Base-by-base conservation (phyloP, 345 rosid species). In the Pseudoturritis turrita region DNA sequence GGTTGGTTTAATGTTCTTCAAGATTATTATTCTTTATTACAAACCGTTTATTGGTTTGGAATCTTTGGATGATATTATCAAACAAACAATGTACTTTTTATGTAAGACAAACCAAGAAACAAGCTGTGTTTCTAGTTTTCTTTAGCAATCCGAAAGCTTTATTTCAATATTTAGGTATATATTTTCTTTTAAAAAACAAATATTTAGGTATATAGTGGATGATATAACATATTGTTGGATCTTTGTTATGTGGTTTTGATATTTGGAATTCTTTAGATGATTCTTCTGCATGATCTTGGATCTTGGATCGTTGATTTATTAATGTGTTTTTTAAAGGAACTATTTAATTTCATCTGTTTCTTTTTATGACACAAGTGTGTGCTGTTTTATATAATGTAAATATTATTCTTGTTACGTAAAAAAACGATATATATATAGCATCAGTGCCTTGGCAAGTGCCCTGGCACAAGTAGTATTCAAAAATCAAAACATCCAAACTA, bases 261-360 rank as follows among this genome's bases (percentile, higher is more conserved):
- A 65, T 56, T 65, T 55, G 29, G 10, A 65, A 36, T 65, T 74
- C 78, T 74, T 41, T 55, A 67, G 73, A 67, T 51, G 62, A 67
- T 75, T 68, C 51, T 61, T 68, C 68, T 51, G 70, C 70, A 75
- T 68, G 51, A 75, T 61, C 70, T 75, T 75, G 78, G 68, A 74
- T 66, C 73, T 67, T 75, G 68, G 63, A 68, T 51, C 64, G 51
- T 67, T 33, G n/a, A 11, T 60, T 61, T 67, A 5, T 41, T 75
- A 61, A 53, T 46, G 43, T 59, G 37, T 59, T 26, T 66, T 65
- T 39, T 11, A 29, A 66, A 39, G 25, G 21, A 68, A 75, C 57
- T 62, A 67, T 40, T 74, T 59, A 68, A 62, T 68, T 43, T 45
- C 23, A 52, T 43, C 78, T 67, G 25, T 17, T 29, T 40, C 51